Evolutionary conservation across 2,329 filamentous ascomycete genomes (phyloP), one percentile per base, ranked within the genome.

Genomic region (Shiraia sp.): DNA sequence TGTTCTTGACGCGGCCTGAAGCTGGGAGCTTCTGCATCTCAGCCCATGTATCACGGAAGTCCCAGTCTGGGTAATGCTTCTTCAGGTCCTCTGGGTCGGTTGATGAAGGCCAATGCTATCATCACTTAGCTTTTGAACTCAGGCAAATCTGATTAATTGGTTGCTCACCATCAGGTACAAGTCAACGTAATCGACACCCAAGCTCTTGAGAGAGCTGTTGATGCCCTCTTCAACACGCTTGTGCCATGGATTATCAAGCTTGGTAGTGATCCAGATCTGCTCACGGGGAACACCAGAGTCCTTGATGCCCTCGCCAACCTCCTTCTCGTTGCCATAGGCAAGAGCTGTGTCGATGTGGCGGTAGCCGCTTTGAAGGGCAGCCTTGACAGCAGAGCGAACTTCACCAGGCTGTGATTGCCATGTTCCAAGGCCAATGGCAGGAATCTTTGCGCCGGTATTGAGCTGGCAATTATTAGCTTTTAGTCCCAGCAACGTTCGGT

Each of bases 181-280:
- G 61, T 88, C 85, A 42, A 88, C 73, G 61, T 88, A 87, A 44
- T 84, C 83, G 27, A 84, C 71, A 10, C 76, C 78, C 56, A 87
- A 76, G 57, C 82, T 77, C 61, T 82, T 77, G 37, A 87, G 72
- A 29, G 83, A 83, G 28, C 79, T 75, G 49, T 79, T 75, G 33
- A 83, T 77, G 48, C 83, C 83, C 50, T 77, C 71, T 45, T 79
- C 72, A 12, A 87, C 85, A 23, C 66, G 61, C 52, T 68, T 66
- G 73, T 90, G 87, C 79, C 84, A 87, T 36, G 85, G 79, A 78
- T 91, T 90, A 76, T 88, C 82, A 39, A 92, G 81, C 79, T 93
- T 95, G 57, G 87, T 90, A 37, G 88, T 92, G 47, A 91, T 75
- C 75, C 79, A 90, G 58, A 90, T 82, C 68, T 84, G 73, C 53